These are phyloP conservation scores for Hemerocallis citrina DNA, from an alignment of 106 monocot species.

Conservation along the genomic window DNA sequence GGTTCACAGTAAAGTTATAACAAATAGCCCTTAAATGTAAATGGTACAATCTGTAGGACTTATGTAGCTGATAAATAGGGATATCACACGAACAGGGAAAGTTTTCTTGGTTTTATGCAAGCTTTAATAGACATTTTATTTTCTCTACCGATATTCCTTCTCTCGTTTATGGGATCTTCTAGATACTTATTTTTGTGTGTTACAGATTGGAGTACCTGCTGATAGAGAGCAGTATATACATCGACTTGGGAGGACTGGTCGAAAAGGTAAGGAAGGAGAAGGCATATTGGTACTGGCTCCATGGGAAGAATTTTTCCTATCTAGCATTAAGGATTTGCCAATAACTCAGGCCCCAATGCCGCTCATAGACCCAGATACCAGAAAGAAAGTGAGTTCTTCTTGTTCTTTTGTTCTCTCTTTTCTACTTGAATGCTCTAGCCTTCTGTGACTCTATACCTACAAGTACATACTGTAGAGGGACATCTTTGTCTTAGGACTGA, in stretches of 20 bases:
- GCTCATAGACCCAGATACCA: slow-evolving; percentile 36
- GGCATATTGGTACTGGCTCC: slow-evolving; percentile 59
- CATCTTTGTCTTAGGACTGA: no score
- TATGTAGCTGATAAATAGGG: background rate
- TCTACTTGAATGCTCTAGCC: no score
- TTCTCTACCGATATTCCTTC: background rate
- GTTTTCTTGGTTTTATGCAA: background rate
- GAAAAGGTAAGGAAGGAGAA: slow-evolving; percentile 59
- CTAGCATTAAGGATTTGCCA: slow-evolving; percentile 49
- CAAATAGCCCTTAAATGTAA: background rate
- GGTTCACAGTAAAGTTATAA: background rate
- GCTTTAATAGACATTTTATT: background rate
- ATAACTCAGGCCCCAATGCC: slow-evolving; percentile 31
- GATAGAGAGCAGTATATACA: slow-evolving; percentile 74
- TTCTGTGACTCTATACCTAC: no score
- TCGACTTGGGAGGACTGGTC: slow-evolving; percentile 66
- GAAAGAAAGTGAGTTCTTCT: slow-evolving; percentile 30
- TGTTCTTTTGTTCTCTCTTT: background rate
- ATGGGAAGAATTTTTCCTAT: slow-evolving; percentile 64
- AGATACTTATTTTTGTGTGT: background rate
- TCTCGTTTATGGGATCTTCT: no score
- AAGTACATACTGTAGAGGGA: no score
- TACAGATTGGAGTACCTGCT: slow-evolving; percentile 62
- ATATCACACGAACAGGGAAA: no score
- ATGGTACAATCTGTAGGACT: background rate